A percentile compares a stretch with the other conserved stretches of the same genome.
Evolutionary conservation across 1,139 yeast genomes (phyloP).

Genomic region (Pichiaceae sp.): DNA sequence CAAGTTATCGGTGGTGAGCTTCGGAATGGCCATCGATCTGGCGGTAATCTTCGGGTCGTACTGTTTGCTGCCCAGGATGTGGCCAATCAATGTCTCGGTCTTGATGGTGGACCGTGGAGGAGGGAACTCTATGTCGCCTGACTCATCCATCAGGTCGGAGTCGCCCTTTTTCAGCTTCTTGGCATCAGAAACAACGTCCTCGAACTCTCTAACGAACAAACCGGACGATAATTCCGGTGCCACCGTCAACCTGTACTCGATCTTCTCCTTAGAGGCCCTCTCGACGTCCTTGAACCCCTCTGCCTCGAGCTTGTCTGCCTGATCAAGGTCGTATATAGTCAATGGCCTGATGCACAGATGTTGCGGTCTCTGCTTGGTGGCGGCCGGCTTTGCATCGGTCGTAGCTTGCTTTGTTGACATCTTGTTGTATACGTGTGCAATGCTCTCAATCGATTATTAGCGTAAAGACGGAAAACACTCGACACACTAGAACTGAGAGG

Average conservation of each 20-base stretch:
- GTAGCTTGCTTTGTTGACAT: not conserved
- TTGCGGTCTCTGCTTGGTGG: constrained; percentile 28
- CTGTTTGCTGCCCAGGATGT: constrained; percentile 76
- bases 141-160: constrained; percentile 23
- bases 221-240: constrained; percentile 94
- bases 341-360: constrained; percentile 81
- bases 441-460: no score
- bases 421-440: no score
- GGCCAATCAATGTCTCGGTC: constrained; percentile 72
- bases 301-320: constrained; percentile 54
- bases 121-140: constrained; percentile 32
- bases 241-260: constrained; percentile 59
- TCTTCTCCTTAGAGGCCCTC: constrained; percentile 56
- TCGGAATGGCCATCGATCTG: constrained; percentile 59
- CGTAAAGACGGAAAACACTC: no score
- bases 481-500: no score
- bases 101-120: constrained; percentile 38
- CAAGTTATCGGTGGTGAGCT: constrained; percentile 19
- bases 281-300: constrained; percentile 63
- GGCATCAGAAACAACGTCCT: constrained; percentile 12
- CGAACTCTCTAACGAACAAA: constrained; percentile 66
- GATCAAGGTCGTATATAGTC: constrained; percentile 57
- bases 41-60: constrained; percentile 45
- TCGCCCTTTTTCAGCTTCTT: constrained; percentile 9
- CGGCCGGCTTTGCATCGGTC: not conserved